Base-by-base conservation (phyloP, 1,284 basidiomycete species). In the Fomitopsis schrenkii region DNA sequence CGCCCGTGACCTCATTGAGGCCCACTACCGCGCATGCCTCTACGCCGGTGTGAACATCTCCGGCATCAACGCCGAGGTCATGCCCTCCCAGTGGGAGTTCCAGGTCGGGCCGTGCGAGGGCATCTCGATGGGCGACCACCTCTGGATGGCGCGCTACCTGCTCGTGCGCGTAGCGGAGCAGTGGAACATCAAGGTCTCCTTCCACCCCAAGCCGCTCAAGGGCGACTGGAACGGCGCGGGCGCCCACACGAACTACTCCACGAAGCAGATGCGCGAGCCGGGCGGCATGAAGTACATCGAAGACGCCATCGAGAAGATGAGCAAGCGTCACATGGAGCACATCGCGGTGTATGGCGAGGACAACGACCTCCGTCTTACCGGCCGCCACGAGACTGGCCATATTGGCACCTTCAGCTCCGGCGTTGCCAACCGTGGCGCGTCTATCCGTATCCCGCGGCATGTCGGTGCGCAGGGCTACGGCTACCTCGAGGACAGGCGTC, bases 151-250 rank as follows among this genome's bases (percentile, higher is more conserved):
- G 52, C 93, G 95, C 70, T 97, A 91, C 81, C 90, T 97, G 69
- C 88, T 97, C 68, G 77, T 94, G 75, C 92, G 95, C 70, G 90
- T 97, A 70, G 95, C 97, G 67, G 97, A 98, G 79, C 95, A 98
- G 79, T 99, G 97, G 97, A 94, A 91, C 67, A 82, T 98, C 82
- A 97, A 95, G 79, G 96, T 95, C 59, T 93, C 96, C 68, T 95
- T 99, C 94, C 97, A 99, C 86, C 97, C 97, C 75, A 99, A 99
- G 81, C 97, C 97, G 65, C 90, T 99, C 72, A 79, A 83, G 70
- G 97, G 97, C 69, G 97, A 99, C 78, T 99, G 97, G 97, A 99
- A 99, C 80, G 97, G 97, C 76, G 97, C 97, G 65, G 97, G 97
- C 64, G 94, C 92, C 81, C 94, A 94, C 84, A 91, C 90, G 79